Evolutionary conservation across 441 rosid species (phyloP), one percentile per base, ranked within the genome.

Genomic region (Jatropha podagrica): DNA sequence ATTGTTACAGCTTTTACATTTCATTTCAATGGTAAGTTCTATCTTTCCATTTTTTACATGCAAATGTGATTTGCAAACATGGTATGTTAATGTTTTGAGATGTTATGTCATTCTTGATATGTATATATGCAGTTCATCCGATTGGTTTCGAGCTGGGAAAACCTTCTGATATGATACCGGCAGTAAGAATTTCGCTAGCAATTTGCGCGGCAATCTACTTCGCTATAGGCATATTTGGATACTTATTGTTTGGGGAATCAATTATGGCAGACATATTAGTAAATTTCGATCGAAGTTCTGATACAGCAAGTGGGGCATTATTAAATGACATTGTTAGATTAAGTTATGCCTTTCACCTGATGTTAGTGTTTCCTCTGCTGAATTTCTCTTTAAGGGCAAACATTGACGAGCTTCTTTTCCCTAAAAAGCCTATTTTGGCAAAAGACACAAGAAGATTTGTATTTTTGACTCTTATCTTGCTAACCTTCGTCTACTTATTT

Each of bases 1-100:
- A 88, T 95, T 23, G 96, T 95, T 5, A 91, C 94, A 38, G 92
- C 97, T 77, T 95, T 92, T 84, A 91, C 95, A 0, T 95, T 95
- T 79, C 98, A 95, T 81, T 92, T 92, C 80, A 95, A 91, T 78
- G 94, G 97, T 87, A 69, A 81, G 85, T 72, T 65, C 44, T 7
- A 1, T 56, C n/a, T 11, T 27, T 56, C 9, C 41, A 7, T 46
- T 49, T 52, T 40, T 55, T 9, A 37, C 27, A 41, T 1, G 32
- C 49, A 65, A 27, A 18, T 68, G 44, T 23, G 48, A 7, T 18
- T 12, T 7, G 3, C 2, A 42, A 61, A 4, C 18, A 44, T 3
- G 8, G 32, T 32, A 32, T 32, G 32, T 32, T 32, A 32, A 23
- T 32, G 32, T 32, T 32, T 32, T 32, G 32, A 32, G 2, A 42